A percentile compares a stretch with the other conserved stretches of the same genome.
These are phyloP conservation scores for Penicillium psychrosexuale DNA, from an alignment of 2,329 filamentous ascomycete species.

Conservation along the genomic window DNA sequence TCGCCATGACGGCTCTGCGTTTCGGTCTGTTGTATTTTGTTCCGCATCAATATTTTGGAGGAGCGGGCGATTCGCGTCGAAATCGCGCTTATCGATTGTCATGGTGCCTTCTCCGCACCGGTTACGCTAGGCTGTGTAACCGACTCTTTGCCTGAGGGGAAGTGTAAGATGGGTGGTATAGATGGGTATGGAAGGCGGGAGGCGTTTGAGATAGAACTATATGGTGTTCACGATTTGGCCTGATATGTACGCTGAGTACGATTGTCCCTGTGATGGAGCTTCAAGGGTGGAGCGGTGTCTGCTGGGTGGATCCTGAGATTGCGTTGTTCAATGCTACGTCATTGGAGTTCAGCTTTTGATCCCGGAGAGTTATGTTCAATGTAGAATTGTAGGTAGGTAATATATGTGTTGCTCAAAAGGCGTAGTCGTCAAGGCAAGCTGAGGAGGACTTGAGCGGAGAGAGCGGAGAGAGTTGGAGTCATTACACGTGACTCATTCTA, in stretches of 20 bases:
- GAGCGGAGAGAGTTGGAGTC: conserved; percentile 11
- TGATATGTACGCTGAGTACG: neutral
- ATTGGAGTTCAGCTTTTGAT: conserved; percentile 7
- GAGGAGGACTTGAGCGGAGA: conserved; percentile 2
- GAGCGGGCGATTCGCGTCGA: conserved; percentile 43
- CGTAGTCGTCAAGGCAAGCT: neutral
- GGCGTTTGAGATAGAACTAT: neutral
- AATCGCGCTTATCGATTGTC: conserved; percentile 48
- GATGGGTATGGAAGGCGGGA: neutral
- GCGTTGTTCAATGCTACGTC: conserved; percentile 22
- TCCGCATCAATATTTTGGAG: conserved; percentile 21
- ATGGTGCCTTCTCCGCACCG: conserved; percentile 20
- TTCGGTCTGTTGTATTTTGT: conserved; percentile 15
- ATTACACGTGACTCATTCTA: conserved; percentile 5
- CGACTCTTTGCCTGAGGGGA: neutral
- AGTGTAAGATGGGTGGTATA: neutral
- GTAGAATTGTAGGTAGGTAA: neutral
- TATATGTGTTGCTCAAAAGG: neutral
- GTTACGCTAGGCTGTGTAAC: neutral
- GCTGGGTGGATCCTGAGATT: conserved; percentile 22
- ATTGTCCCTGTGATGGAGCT: conserved; percentile 4
- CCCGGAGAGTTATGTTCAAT: neutral
- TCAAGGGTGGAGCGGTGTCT: conserved; percentile 19
- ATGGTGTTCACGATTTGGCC: neutral
- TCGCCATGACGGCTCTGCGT: conserved; percentile 25